Conservation (phyloP, 768 basidiomycete genomes). For the Gelatoporia subvermispora region DNA sequence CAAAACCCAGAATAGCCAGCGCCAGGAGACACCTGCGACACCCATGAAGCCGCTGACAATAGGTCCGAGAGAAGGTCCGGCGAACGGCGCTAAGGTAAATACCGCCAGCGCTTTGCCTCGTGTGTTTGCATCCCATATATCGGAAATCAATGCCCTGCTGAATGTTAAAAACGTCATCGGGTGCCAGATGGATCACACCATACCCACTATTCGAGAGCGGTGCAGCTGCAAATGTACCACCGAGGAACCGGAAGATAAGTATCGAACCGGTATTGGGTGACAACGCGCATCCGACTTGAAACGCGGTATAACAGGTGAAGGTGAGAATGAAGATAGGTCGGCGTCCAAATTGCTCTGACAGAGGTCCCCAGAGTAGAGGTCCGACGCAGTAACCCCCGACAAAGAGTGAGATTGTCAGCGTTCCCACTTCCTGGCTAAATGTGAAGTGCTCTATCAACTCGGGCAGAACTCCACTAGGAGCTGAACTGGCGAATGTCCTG, state of each 20-base stretch:
- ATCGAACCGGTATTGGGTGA: constrained; percentile 53
- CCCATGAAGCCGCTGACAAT: constrained; percentile 30
- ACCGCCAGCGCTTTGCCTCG: constrained; percentile 63
- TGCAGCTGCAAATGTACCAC: constrained; percentile 59
- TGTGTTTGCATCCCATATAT: constrained; percentile 55
- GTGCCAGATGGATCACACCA: neutral
- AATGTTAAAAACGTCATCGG: constrained; percentile 22
- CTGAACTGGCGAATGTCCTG: constrained; percentile 51
- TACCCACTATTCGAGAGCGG: constrained; percentile 64
- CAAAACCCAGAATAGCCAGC: constrained; percentile 65
- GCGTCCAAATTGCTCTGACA: constrained; percentile 45
- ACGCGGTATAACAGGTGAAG: constrained; percentile 52
- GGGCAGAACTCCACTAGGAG: constrained; percentile 43
- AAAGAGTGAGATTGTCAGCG: constrained; percentile 53
- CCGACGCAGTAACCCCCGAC: constrained; percentile 59
- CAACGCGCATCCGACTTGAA: constrained; percentile 58
- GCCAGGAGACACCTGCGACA: constrained; percentile 41
- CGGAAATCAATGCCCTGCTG: constrained; percentile 32
- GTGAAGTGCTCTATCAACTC: constrained; percentile 39
- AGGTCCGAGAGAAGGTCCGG: constrained; percentile 47
- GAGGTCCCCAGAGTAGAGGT: constrained; percentile 50
- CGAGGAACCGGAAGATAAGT: constrained; percentile 60
- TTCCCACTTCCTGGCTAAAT: constrained; percentile 44
- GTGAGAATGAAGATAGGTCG: constrained; percentile 51
- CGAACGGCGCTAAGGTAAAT: constrained; percentile 44